Conservation (phyloP, 2,329 filamentous ascomycete species). For the Sarocladium kiliense region DNA sequence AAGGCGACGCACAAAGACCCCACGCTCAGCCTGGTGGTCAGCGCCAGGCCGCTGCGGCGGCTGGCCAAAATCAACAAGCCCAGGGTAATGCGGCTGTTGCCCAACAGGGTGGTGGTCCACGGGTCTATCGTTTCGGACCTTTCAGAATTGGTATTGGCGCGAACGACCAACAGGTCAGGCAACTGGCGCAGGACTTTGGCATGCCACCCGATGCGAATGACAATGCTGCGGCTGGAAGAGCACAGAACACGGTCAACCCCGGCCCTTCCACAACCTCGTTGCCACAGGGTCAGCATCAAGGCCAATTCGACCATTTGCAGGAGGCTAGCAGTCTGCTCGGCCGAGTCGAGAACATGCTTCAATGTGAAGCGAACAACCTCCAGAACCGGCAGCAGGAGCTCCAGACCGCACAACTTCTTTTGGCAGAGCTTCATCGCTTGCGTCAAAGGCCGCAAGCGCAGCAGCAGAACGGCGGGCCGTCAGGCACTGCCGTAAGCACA, state of each 20-base stretch:
- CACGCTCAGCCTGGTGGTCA: conserved; percentile 10
- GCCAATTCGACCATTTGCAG: conserved; percentile 24
- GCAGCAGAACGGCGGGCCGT: conserved; percentile 17
- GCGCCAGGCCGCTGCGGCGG: conserved; percentile 11
- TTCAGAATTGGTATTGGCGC: conserved; percentile 73
- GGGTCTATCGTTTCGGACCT: conserved; percentile 69
- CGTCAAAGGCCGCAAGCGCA: conserved; percentile 43
- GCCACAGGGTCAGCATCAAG: conserved; percentile 9
- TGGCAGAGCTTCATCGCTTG: conserved; percentile 62
- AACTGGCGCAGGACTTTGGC: conserved; percentile 61
- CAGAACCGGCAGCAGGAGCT: conserved; percentile 63
- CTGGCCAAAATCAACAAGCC: conserved; percentile 17
- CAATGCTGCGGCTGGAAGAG: conserved; percentile 9
- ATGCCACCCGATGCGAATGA: conserved; percentile 27
- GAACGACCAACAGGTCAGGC: conserved; percentile 59
- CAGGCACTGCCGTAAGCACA: background rate
- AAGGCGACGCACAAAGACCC: conserved; percentile 17
- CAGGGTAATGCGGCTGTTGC: background rate
- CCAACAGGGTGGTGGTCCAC: conserved; percentile 35
- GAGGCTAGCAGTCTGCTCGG: conserved; percentile 56
- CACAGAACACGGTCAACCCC: conserved; percentile 7
- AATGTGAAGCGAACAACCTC: conserved; percentile 60
- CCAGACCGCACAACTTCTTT: conserved; percentile 60
- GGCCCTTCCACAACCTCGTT: conserved; percentile 2
- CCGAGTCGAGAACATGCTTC: conserved; percentile 63